Evolutionary conservation across 495 filamentous ascomycete species (phyloP), one percentile per base, ranked within the genome.

Genomic region (Trichocladium uniseriatum): DNA sequence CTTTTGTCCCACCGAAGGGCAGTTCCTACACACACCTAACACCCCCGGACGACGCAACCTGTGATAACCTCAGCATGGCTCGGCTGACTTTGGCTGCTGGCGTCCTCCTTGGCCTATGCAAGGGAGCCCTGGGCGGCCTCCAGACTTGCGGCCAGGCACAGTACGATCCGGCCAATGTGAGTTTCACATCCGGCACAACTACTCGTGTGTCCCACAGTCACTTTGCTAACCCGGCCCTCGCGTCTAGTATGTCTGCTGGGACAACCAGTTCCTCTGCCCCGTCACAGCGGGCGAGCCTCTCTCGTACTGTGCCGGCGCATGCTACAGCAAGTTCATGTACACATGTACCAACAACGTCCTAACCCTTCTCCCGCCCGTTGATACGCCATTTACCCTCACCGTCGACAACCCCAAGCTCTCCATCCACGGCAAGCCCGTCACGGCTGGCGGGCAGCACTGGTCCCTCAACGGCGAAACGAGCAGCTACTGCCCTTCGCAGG

Each of bases 401-500:
- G 69, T 63, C 11, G 64, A 63, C 38, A 64, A 72, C 41, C 68
- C 64, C 27, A 69, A 70, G 19, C 67, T 57, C 22, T 68, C 64
- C 36, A 49, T 79, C 73, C 32, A 69, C 59, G 57, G 66, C 64
- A 53, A 70, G 67, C 54, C 64, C 56, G 24, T 71, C 65, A 47
- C 65, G 6, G 49, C 62, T 31, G n/a, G 58, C 19, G 53, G 70
- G 51, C 62, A 51, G 31, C 48, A 57, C 48, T 35, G 66, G 70
- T 19, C 63, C 61, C 28, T 77, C 64, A 45, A 73, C 70, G 64
- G 78, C 66, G 9, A 57, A 27, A 51, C 75, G 61, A 36, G 60
- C 46, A 55, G 63, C 55, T 60, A 72, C 68, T 58, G 62, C 48
- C 60, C 60, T 8, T 24, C 41, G 10, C 47, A 56, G 35, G 60